phyloP scores from a whole-genome alignment of 192 early-diverging fungal genomes.

The Backusella mclennaniae region DNA sequence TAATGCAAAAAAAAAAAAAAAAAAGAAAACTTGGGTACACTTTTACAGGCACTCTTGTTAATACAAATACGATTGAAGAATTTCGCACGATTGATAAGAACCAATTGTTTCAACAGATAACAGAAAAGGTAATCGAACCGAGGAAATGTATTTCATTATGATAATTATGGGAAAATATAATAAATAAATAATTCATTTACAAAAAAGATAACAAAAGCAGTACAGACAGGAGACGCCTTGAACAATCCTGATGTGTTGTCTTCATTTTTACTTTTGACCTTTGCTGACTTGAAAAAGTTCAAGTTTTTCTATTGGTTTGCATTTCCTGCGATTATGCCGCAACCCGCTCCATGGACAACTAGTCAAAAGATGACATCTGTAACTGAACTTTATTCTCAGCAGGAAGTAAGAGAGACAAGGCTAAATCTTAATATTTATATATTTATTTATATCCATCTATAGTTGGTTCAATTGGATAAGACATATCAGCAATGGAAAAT shows the following conservation, averaged over 20 bases:
- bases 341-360: conserved; percentile 52
- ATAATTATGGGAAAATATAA: conserved; percentile 6
- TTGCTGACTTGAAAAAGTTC: conserved; percentile 96
- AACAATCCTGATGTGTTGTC: conserved; percentile 62
- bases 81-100: conserved; percentile 82
- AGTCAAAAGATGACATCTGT: conserved; percentile 22
- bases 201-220: conserved; percentile 68
- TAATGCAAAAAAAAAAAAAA: background rate
- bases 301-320: conserved; percentile 94
- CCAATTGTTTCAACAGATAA: conserved; percentile 55
- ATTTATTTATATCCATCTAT: background rate
- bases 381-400: background rate
- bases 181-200: background rate
- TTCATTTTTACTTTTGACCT: conserved; percentile 81
- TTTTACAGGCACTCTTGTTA: conserved; percentile 63
- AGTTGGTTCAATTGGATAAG: background rate
- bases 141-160: conserved; percentile 11
- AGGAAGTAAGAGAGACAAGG: background rate
- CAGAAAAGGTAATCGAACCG: conserved; percentile 51
- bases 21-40: conserved; percentile 6
- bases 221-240: conserved; percentile 63
- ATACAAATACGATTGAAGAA: conserved; percentile 95
- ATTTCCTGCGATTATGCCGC: conserved; percentile 82
- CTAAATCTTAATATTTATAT: background rate
- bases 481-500: conserved; percentile 5